Evolutionary conservation across 352 stramenopile genomes (phyloP).

Genomic region (Phytophthora pisi): DNA sequence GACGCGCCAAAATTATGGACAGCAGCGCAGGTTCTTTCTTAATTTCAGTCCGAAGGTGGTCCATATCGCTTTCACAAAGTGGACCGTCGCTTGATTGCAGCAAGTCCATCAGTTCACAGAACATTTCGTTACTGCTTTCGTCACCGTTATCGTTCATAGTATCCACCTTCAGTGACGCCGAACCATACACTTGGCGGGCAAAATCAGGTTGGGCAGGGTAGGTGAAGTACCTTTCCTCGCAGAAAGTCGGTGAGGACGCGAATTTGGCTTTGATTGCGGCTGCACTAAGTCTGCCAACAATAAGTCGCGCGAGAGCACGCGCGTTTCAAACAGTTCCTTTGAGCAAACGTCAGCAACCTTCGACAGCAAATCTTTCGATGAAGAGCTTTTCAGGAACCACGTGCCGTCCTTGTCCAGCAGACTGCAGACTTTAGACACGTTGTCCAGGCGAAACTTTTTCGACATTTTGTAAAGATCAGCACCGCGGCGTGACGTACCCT

Average conservation of each 20-base stretch:
- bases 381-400: slow-evolving; percentile 16
- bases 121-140: neutral
- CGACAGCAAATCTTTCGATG: slow-evolving; percentile 24
- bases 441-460: no score
- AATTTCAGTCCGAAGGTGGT: slow-evolving; percentile 3
- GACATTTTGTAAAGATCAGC: no score
- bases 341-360: slow-evolving; percentile 24
- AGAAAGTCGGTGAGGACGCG: neutral
- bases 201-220: slow-evolving; percentile 12
- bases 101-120: slow-evolving; percentile 15
- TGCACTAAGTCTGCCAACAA: slow-evolving; percentile 29
- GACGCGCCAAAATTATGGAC: neutral
- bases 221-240: slow-evolving; percentile 7
- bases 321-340: slow-evolving; percentile 31
- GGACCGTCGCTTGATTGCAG: slow-evolving; percentile 10
- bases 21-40: slow-evolving; percentile 12
- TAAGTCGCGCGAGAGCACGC: slow-evolving; percentile 39
- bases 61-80: slow-evolving; percentile 5
- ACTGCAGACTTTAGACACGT: no score
- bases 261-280: slow-evolving; percentile 24
- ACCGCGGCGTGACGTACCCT: no score
- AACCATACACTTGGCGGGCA: slow-evolving; percentile 8
- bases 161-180: neutral
- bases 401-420: no score
- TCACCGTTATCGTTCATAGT: neutral